Evolutionary conservation across 2,329 filamentous ascomycete species (phyloP), one percentile per base, ranked within the genome.

Genomic region (Helotiales sp.): DNA sequence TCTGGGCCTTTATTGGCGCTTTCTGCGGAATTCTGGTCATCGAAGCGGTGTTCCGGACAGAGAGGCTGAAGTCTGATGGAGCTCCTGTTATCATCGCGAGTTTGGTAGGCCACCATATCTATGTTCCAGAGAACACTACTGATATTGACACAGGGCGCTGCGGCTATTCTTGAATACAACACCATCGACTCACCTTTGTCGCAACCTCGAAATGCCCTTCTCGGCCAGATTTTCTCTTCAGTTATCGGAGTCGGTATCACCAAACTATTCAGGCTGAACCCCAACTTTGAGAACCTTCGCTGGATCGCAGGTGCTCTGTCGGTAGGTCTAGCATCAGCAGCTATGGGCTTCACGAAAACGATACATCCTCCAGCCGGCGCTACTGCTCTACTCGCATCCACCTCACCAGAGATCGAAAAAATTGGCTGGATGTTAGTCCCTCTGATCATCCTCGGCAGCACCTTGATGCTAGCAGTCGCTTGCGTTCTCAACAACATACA

Each of bases 351-450:
- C 24, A 93, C 90, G 1, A 89, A 62, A 61, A 93, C 90, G 0
- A 83, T 91, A 0, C 90, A 93, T 71, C 91, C 91, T 0, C 91
- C 91, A 0, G 91, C 90, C 0, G 91, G 91, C 4, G 91, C 91
- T 8, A 93, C 91, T 0, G 91, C 90, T 0, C 79, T 94, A 1
- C 79, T 93, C 28, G 89, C 90, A 0, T 88, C 90, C 0, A 82
- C 88, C 0, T 86, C 89, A 66, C 79, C 83, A 1, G 79, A 81
- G 1, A 80, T 88, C 1, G 80, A 83, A 10, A 72, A 74, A 0
- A 77, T 93, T 11, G 90, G 90, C n/a, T 93, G 91, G 91, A 87
- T 84, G 67, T 78, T 92, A 13, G 76, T 93, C 6, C 86, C 88
- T 0, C 79, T 92, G 6, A 82, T 92, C 20, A 62, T 90, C 43